phyloP scores from a whole-genome alignment of 371 early-diverging fungal genomes.

The Funneliformis caledonium region DNA sequence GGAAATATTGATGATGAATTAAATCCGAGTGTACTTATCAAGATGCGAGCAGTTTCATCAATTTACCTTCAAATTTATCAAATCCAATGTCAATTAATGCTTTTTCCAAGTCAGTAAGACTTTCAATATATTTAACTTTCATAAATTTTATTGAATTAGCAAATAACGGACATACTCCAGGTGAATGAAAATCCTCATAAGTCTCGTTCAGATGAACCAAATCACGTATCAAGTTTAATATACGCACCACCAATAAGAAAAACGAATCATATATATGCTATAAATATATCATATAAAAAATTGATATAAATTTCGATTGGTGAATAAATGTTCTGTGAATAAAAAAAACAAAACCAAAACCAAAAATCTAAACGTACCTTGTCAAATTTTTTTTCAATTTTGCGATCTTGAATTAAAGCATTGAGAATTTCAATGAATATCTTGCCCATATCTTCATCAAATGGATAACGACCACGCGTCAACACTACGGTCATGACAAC shows the following conservation, averaged over 20 bases:
- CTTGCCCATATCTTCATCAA: conserved; percentile 5
- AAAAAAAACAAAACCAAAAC: neutral
- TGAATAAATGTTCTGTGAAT: neutral
- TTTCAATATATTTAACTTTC: conserved; percentile 27
- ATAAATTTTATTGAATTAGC: conserved; percentile 20
- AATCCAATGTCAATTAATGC: conserved; percentile 21
- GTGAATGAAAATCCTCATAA: conserved; percentile 17
- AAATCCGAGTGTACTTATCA: too few species aligned
- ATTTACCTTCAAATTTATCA: conserved; percentile 23
- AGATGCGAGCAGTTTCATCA: neutral
- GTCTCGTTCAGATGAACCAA: conserved; percentile 19
- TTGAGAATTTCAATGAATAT: conserved; percentile 21
- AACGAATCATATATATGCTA: conserved; percentile 12
- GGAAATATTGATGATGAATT: neutral
- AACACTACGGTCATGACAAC: neutral
- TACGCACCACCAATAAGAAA: neutral
- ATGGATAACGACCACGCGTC: neutral
- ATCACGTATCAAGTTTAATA: conserved; percentile 13
- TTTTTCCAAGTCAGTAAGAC: conserved; percentile 14
- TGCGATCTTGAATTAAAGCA: conserved; percentile 14
- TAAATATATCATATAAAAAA: neutral
- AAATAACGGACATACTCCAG: conserved; percentile 1
- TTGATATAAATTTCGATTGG: neutral
- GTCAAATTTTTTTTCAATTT: conserved; percentile 10
- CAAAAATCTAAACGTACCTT: neutral